These are phyloP conservation scores for Aschersonia sp. DNA, from an alignment of 2,329 filamentous ascomycete species.

Conservation along the genomic window DNA sequence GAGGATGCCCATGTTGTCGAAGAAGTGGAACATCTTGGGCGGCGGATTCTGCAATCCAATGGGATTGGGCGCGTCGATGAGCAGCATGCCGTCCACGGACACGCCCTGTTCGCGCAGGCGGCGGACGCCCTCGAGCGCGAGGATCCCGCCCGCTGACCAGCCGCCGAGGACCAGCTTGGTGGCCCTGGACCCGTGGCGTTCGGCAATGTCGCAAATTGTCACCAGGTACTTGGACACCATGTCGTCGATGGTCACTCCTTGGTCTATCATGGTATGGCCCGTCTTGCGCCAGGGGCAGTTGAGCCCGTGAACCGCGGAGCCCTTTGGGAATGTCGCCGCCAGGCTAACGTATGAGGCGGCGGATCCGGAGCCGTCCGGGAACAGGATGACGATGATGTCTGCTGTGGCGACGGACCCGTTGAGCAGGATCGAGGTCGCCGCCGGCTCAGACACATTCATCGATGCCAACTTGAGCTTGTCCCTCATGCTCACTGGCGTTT, in stretches of 20 bases:
- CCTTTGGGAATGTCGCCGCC: constrained; percentile 23
- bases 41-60: constrained; percentile 56
- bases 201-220: constrained; percentile 44
- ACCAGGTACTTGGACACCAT: constrained; percentile 25
- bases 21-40: constrained; percentile 49
- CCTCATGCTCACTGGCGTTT: neutral
- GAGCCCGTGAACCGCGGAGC: constrained; percentile 33
- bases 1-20: constrained; percentile 56
- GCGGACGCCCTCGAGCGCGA: constrained; percentile 52
- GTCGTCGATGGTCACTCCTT: constrained; percentile 7
- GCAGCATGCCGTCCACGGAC: constrained; percentile 41
- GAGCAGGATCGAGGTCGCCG: neutral
- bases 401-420: neutral
- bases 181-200: neutral
- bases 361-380: constrained; percentile 1
- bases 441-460: neutral
- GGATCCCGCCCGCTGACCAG: constrained; percentile 66
- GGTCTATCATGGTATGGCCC: constrained; percentile 36
- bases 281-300: constrained; percentile 52
- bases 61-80: constrained; percentile 54
- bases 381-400: neutral
- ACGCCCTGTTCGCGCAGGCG: constrained; percentile 44
- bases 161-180: constrained; percentile 34
- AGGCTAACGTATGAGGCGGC: constrained; percentile 3
- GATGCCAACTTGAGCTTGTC: neutral